Evolutionary conservation across 225 moss, liverwort and hornwort genomes (phyloP), one percentile per base, ranked within the genome.

Genomic region (Bryum argenteum): DNA sequence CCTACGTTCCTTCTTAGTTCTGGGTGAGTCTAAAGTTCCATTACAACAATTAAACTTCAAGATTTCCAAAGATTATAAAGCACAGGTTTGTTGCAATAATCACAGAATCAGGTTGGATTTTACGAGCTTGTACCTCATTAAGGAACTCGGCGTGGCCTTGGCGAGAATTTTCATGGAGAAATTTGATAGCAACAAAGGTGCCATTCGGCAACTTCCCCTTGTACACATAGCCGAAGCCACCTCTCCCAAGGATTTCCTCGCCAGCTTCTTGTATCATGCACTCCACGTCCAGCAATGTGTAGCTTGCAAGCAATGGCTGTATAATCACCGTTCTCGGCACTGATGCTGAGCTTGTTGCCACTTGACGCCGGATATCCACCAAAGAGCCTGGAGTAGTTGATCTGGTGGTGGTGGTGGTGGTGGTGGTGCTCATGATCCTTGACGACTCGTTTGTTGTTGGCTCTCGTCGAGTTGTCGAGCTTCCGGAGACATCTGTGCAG

Each of bases 151-250:
- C 2, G 17, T 81, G 62, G 4, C 85, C 85, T 79, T 85, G 85
- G 10, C 23, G 61, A 56, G 81, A 73, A 52, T 8, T 14, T 1
- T 17, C 47, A 12, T 65, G 66, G 5, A 72, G 79, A 40, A 78
- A 69, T 64, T 85, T 85, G 41, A 85, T 63, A 11, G 85, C 85
- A 11, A 82, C 85, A 44, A 57, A 56, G 60, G 72, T 71, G 0
- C 37, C 33, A 3, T 40, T n/a, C 0, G 22, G 21, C 68, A 78
- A 37, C 4, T 43, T 21, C 1, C 85, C 85, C 69, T 65, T 52
- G 62, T 47, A 85, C 9, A 85, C 85, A 14, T 42, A n/a, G 19
- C 85, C 85, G 7, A 85, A 85, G 2, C 78, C 78, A 9, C 85
- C 85, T 21, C 2, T 54, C 41, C 85, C 81, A 50, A 85, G 72